Base-by-base conservation (phyloP, 257 asterid genomes). In the Jacaranda mimosifolia region DNA sequence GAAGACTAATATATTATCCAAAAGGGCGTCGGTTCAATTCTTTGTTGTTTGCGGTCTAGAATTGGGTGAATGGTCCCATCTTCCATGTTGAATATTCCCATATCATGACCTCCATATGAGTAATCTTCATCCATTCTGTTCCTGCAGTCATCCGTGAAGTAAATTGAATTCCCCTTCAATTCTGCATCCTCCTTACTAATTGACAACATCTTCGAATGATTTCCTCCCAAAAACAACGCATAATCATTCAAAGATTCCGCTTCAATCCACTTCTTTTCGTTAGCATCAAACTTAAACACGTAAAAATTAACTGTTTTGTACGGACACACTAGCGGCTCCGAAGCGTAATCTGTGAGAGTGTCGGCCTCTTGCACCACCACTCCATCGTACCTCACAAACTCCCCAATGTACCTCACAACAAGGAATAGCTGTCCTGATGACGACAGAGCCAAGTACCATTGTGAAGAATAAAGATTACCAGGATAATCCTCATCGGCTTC, bases 121-220 rank as follows among this genome's bases (percentile, higher is more conserved):
- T 76, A 78, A 76, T 80, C 85, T 15, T 82, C 86, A 0, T 83
- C 52, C n/a, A 77, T 15, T 13, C 82, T 66, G 7, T 75, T 85
- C 88, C 86, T 80, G 1, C 72, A 82, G 75, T 89, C 88, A 66
- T 86, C 89, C 0, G 84, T 82, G 45, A 81, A 89, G 52, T 81
- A 85, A 39, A 87, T 82, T 3, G 85, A 64, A 15, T 80, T 80
- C n/a, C 43, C 55, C 45, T 75, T 72, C 70, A 68, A 48, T 3
- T 73, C 80, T 4, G 6, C 63, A 63, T 18, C 8, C 32, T 72
- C 81, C 21, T 15, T 26, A 26, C 32, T n/a, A 0, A 17, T 74
- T 0, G 74, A 6, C n/a, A 84, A 9, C 52, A 81, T 71, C 65
- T 51, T 18, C 0, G 87, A 46, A 0, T 87, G 82, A 67, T 84